phyloP scores from a whole-genome alignment of 306 rosid genomes.

The Senna siamea region DNA sequence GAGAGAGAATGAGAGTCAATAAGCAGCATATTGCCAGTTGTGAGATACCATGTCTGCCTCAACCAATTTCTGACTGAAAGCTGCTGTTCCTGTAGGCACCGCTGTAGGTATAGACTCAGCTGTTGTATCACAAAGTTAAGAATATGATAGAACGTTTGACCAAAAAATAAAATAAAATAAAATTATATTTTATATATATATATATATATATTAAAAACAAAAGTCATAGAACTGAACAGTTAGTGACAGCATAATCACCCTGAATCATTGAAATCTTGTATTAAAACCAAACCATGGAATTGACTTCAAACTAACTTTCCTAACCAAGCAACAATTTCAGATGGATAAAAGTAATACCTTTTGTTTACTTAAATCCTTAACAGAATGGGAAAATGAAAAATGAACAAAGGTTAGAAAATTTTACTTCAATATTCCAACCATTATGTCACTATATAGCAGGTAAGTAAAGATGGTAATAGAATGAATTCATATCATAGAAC shows the following conservation, averaged over 20 bases:
- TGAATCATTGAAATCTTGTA: neutral
- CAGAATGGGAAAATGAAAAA: neutral
- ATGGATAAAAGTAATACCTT: conserved; percentile 4
- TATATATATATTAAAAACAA: too few relatives aligned
- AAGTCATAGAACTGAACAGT: neutral
- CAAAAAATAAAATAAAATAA: neutral
- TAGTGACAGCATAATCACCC: conserved; percentile 8
- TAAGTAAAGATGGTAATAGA: neutral
- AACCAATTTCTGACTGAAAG: conserved; percentile 35
- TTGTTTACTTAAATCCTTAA: conserved; percentile 5
- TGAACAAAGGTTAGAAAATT: neutral
- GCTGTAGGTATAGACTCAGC: conserved; percentile 46
- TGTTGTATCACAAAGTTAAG: conserved; percentile 45
- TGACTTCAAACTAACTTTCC: neutral
- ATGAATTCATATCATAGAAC: neutral
- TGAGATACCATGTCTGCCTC: conserved; percentile 48
- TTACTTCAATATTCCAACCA: neutral
- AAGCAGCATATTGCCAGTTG: neutral
- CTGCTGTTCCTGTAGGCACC: conserved; percentile 38
- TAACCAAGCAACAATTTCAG: neutral
- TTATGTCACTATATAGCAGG: neutral
- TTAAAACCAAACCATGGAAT: neutral
- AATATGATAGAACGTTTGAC: neutral
- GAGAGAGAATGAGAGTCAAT: neutral
- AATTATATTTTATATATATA: too few relatives aligned